These are phyloP conservation scores for Clitopilus passeckerianus DNA, from an alignment of 768 basidiomycete species.

Conservation along the genomic window DNA sequence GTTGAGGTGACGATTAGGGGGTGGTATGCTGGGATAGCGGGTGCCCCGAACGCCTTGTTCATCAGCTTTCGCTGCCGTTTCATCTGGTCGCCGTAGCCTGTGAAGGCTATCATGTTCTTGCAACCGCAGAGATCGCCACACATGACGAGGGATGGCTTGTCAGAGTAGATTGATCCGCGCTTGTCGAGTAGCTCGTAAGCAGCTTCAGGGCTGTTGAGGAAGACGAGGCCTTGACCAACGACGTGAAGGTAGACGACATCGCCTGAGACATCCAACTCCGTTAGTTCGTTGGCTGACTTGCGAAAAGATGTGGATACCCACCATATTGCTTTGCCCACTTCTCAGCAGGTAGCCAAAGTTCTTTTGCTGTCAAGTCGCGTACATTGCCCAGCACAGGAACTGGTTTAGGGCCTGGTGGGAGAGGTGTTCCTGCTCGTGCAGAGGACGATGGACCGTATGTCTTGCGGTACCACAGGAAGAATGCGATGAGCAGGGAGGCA, in stretches of 20 bases:
- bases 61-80: conserved; percentile 65
- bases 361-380: conserved; percentile 50
- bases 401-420: conserved; percentile 68
- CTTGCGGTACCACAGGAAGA: conserved; percentile 39
- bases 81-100: conserved; percentile 55
- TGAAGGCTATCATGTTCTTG: conserved; percentile 69
- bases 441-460: conserved; percentile 33
- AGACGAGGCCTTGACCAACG: conserved; percentile 62
- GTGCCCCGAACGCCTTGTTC: conserved; percentile 54
- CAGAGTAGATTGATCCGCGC: conserved; percentile 67
- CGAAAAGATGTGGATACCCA: conserved; percentile 22
- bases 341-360: conserved; percentile 60
- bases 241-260: conserved; percentile 61
- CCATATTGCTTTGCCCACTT: conserved; percentile 64
- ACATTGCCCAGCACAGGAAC: conserved; percentile 65
- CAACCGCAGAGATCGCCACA: conserved; percentile 69
- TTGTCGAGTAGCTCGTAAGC: conserved; percentile 65
- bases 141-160: conserved; percentile 70
- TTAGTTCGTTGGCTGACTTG: background rate
- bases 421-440: background rate
- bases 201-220: conserved; percentile 58
- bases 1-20: conserved; percentile 56
- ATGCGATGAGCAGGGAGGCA: conserved; percentile 30
- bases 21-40: conserved; percentile 49
- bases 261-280: conserved; percentile 32